Evolutionary conservation across 179 eudicot species (phyloP), one percentile per base, ranked within the genome.

Genomic region (Beta corolliflora): DNA sequence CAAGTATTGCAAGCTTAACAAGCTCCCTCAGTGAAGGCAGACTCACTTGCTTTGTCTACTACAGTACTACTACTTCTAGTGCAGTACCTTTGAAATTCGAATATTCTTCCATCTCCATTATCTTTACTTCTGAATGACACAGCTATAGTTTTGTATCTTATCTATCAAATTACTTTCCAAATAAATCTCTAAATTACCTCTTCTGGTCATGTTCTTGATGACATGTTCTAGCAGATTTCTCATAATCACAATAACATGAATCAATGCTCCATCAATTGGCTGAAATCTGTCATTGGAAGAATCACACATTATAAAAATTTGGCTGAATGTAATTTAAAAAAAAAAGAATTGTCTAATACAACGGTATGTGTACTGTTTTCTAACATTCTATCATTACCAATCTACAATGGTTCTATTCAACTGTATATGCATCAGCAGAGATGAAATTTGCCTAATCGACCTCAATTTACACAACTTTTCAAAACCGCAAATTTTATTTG

Each of bases 1-100:
- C 84, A 83, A 76, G 59, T 83, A 91, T 54, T 92, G 97, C 59
- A 94, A 94, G 89, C 92, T 94, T 16, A 94, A 93, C 88, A 94
- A 87, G 86, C 87, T 92, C 82, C 96, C 97, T 61, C 93, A 91
- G 85, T 94, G 44, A 64, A 7, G 23, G 9, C 3, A 1, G 8
- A n/a, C 12, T 4, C 29, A 3, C 5, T 25, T 64, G 16, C 4
- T 14, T 29, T 64, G 15, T 7, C 8, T 7, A 46, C 50, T 7
- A 46, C 8, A 46, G 16, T 12, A 21, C 29, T 7, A 7, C 10
- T 63, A 21, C 15, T 23, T 2, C 36, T 21, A 3, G 3, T 63
- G 11, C 10, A 63, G 31, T 63, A 63, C 14, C 65, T 60, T 19
- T 19, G 41, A 36, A 48, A 48, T 48, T 48, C 9, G 13, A 63